Base-by-base conservation (phyloP, 768 basidiomycete species). In the Pulveroboletus frians region DNA sequence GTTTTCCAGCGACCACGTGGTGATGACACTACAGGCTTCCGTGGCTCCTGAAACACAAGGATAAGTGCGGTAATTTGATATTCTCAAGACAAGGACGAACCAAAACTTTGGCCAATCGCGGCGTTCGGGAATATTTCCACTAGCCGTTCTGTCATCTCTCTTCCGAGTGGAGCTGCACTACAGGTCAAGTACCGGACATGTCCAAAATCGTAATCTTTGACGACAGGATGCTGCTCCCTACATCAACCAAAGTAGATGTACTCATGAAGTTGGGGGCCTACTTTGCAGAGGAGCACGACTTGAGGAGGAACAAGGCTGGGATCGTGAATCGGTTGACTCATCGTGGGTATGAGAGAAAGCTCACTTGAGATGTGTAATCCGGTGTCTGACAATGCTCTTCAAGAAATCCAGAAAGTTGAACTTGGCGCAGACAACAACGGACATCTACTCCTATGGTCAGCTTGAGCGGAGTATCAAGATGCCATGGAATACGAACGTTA, bases 51-150 rank as follows among this genome's bases (percentile, higher is more conserved):
- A 17, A 21, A 10, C 14, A 5, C 8, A 7, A 10, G 4, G 1
- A 34, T 57, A 4, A 43, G 36, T 21, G 4, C 8, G 18, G 18
- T 3, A 44, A 8, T 10, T 1, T 14, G 34, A 39, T 29, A 9
- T 15, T 18, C 32, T 35, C 11, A 2, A 23, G 20, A 17, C 14
- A 42, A 27, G n/a, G 18, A 55, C 62, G 32, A 49, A 80, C 81
- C 81, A 61, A 82, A 84, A 14, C 74, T 76, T 60, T 84, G 83
- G n/a, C 78, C 80, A n/a, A 84, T 71, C 47, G 68, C 66, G 1
- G 73, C 72, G 14, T 69, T 55, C 0, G 83, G 83, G 30, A 84
- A 74, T 30, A 76, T 53, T 34, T 70, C 61, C 15, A 60, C 58
- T 21, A 81, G 66, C 54, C 71, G 72, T 30, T 70, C 61, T 52